Evolutionary conservation across 192 early-diverging fungal species (phyloP), one percentile per base, ranked within the genome.

Genomic region (Podochytrium sp.): DNA sequence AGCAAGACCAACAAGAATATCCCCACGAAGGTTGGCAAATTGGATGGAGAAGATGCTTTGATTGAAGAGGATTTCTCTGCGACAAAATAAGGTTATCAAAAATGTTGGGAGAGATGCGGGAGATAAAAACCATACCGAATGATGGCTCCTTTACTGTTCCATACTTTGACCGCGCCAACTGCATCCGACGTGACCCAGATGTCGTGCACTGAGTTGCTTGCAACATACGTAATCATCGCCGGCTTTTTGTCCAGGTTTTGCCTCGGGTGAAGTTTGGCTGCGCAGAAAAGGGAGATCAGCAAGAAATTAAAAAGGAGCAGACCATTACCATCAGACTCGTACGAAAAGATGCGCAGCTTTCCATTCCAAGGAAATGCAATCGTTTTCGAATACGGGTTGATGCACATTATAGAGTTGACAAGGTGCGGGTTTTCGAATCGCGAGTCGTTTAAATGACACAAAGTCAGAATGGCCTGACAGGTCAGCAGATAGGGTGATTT

Each of bases 21-120:
- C 80, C 4, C 80, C 80, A 30, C 80, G 77, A 18, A 58, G 12
- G 63, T 81, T 81, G 2, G 65, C 65, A 75, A 81, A 76, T 25
- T 35, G 40, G 32, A 81, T 41, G 40, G 53, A 75, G 20, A 68
- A 67, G 5, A 81, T 63, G 25, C 30, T 12, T 32, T 79, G 75
- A 34, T 67, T 35, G 47, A 77, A 79, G 29, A 75, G 76, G 37
- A 79, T 75, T 68, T 81, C 80, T 49, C 78, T 65, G 59, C 1
- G 23, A 53, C 7, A 10, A 41, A 14, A 25, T 67, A n/a, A 23
- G 1, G 10, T 32, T 51, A 57, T 6, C 0, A 18, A 38, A 43
- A 41, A 37, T 1, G 39, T 14, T 23, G 14, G 49, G 0, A 29
- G 2, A 30, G 34, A 71, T 41, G n/a, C 12, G 27, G 32, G 12